These are phyloP conservation scores for Carallia brachiata DNA, from an alignment of 345 rosid genomes.

Conservation along the genomic window DNA sequence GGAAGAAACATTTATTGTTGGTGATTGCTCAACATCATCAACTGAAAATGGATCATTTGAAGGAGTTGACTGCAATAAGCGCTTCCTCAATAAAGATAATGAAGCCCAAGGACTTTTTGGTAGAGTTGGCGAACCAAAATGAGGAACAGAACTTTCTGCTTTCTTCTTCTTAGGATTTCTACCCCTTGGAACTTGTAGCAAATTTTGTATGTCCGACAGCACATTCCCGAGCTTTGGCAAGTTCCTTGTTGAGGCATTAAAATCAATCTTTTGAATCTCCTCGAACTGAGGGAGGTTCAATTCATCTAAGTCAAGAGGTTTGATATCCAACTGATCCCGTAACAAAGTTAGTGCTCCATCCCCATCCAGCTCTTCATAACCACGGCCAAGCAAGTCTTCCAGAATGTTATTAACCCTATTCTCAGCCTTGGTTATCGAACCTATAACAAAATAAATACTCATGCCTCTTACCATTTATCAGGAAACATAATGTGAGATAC, in stretches of 20 bases:
- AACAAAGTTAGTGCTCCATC: slow-evolving; percentile 53
- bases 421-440: slow-evolving; percentile 39
- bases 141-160: slow-evolving; percentile 30
- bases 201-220: slow-evolving; percentile 51
- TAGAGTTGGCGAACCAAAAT: slow-evolving; percentile 44
- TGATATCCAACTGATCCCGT: slow-evolving; percentile 57
- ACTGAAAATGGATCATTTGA: slow-evolving; percentile 48
- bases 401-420: slow-evolving; percentile 42
- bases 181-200: slow-evolving; percentile 33
- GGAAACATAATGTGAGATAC: neutral
- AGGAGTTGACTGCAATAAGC: slow-evolving; percentile 29
- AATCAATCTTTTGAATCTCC: slow-evolving; percentile 45
- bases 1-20: slow-evolving; percentile 25
- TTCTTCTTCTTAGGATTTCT: slow-evolving; percentile 32
- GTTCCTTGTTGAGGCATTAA: slow-evolving; percentile 40
- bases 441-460: slow-evolving; percentile 30
- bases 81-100: slow-evolving; percentile 36
- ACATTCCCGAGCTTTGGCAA: slow-evolving; percentile 44
- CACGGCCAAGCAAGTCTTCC: slow-evolving; percentile 50
- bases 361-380: slow-evolving; percentile 54
- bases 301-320: slow-evolving; percentile 44
- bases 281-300: slow-evolving; percentile 57
- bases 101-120: slow-evolving; percentile 47
- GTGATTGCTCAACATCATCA: slow-evolving; percentile 33
- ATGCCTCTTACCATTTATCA: slow-evolving; percentile 12